Conservation (phyloP, 139 green algal genomes). For the Coccomyxa sp. region DNA sequence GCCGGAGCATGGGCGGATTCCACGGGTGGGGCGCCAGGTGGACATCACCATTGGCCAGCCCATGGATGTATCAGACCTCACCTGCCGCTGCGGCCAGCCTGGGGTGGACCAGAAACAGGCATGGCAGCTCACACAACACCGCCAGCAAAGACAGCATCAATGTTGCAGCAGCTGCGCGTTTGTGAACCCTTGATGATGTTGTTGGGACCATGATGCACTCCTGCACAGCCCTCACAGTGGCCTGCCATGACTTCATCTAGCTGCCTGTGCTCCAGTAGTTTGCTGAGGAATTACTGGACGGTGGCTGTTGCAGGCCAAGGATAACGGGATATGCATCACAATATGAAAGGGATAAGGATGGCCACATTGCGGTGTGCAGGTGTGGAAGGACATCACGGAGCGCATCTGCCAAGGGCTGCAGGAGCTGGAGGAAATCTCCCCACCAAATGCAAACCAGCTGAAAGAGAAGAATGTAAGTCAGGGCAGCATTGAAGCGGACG, state of each 20-base stretch:
- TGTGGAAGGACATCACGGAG: constrained; percentile 63
- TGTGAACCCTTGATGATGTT: not conserved
- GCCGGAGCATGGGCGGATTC: constrained; percentile 43
- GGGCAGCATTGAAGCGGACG: not conserved
- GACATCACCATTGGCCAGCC: constrained; percentile 57
- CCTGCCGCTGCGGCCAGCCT: constrained; percentile 28
- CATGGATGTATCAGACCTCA: constrained; percentile 63
- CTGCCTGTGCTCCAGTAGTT: not conserved
- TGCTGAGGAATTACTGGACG: not conserved
- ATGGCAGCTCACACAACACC: no score
- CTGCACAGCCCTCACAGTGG: not conserved
- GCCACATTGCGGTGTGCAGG: constrained; percentile 10
- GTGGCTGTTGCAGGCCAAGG: not conserved
- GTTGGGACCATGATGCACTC: not conserved
- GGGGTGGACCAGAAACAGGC: not conserved
- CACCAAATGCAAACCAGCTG: constrained; percentile 48
- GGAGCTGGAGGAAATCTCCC: constrained; percentile 43
- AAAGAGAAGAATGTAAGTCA: not conserved
- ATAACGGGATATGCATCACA: not conserved
- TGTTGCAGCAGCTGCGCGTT: not conserved
- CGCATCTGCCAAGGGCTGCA: constrained; percentile 40
- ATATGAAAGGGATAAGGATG: not conserved
- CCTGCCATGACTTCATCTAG: not conserved
- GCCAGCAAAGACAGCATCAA: no score
- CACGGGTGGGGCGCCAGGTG: constrained; percentile 44